Conservation (phyloP, 169 alveolate species). For the Cryptosporidium parvum region DNA sequence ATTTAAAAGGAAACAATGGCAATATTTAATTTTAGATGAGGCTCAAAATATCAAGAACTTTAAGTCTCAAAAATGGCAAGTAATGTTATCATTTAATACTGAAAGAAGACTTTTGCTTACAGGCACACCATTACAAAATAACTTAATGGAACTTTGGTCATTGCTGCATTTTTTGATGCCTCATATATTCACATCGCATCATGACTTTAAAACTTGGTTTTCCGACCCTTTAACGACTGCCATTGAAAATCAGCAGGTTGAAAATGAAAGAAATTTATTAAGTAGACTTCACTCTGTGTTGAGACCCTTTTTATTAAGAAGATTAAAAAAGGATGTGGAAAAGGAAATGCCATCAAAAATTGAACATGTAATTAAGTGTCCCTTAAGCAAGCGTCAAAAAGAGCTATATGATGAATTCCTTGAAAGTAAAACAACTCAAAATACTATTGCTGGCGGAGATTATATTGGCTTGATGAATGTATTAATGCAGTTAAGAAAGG, state of each 20-base stretch:
- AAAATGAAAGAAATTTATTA: conserved; percentile 80
- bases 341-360: conserved; percentile 97
- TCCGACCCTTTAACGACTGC: conserved; percentile 94
- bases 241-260: conserved; percentile 85
- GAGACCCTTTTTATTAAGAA: conserved; percentile 96
- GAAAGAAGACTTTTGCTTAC: conserved; percentile 95
- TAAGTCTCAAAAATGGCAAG: conserved; percentile 97
- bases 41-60: conserved; percentile 99
- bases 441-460: conserved; percentile 86
- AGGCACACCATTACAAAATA: conserved; percentile 99
- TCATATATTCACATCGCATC: conserved; percentile 92
- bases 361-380: conserved; percentile 95
- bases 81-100: conserved; percentile 95
- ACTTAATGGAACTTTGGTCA: conserved; percentile 98
- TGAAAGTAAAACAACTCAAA: conserved; percentile 83
- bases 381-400: conserved; percentile 91
- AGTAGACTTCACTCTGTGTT: conserved; percentile 94
- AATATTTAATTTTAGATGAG: conserved; percentile 97
- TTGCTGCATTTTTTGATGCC: conserved; percentile 98
- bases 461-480: conserved; percentile 96
- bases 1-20: conserved; percentile 96
- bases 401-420: conserved; percentile 98
- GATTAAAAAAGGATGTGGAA: conserved; percentile 98
- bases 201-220: conserved; percentile 97
- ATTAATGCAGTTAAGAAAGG: conserved; percentile 96